Conservation (phyloP, 176 grass and related monocot genomes). For the Carex littledalei region DNA sequence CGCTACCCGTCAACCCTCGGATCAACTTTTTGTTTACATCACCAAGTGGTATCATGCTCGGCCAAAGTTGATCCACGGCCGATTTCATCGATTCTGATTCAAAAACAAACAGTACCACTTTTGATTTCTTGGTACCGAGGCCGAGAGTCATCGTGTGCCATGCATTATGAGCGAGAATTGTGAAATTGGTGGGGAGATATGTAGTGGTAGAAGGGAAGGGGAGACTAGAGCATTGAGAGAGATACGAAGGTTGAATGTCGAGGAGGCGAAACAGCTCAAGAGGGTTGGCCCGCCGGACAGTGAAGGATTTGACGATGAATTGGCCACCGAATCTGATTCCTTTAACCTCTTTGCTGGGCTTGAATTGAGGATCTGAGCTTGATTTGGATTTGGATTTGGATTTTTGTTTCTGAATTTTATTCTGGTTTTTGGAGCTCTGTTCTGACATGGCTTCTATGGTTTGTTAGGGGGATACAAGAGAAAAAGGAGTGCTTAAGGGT, state of each 20-base stretch:
- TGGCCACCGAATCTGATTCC: conserved; percentile 87
- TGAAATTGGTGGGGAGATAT: conserved; percentile 95
- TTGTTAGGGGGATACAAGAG: background rate
- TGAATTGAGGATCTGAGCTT: conserved; percentile 57
- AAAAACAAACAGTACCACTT: conserved; percentile 85
- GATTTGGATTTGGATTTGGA: conserved; percentile 15
- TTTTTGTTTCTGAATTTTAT: conserved; percentile 16
- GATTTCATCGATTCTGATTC: conserved; percentile 84
- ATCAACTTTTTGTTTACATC: conserved; percentile 97
- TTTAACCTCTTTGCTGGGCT: conserved; percentile 72
- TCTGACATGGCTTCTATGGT: conserved; percentile 9
- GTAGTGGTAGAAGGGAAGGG: conserved; percentile 82
- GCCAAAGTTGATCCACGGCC: conserved; percentile 84
- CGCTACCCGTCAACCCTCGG: conserved; percentile 69
- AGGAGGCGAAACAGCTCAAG: conserved; percentile 91
- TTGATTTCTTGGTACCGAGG: conserved; percentile 95
- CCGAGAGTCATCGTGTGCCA: conserved; percentile 97
- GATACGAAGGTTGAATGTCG: conserved; percentile 85
- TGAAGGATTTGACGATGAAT: conserved; percentile 95
- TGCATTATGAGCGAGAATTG: conserved; percentile 93
- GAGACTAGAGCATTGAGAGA: conserved; percentile 77
- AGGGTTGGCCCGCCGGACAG: conserved; percentile 78
- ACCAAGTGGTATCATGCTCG: conserved; percentile 70
- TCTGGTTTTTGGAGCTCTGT: background rate
- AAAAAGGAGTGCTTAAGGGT: background rate